Conservation (phyloP, 257 asterid genomes). For the Solanum microdontum region DNA sequence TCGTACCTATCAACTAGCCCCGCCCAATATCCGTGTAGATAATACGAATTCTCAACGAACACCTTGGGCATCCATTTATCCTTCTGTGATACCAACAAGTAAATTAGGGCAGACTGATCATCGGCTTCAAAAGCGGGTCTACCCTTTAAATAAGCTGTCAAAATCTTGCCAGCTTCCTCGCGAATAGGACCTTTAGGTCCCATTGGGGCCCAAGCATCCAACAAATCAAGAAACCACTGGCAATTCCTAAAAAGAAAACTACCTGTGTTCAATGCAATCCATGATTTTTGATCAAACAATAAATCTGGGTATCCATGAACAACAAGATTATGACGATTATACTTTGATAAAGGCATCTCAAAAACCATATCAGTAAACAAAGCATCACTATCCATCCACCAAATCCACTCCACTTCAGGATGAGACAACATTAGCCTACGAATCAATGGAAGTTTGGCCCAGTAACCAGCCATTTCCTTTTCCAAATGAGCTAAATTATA, state of each 20-base stretch:
- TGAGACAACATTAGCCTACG: constrained; percentile 81
- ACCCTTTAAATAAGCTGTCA: constrained; percentile 78
- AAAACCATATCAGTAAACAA: constrained; percentile 79
- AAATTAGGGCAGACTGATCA: constrained; percentile 87
- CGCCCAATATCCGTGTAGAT: constrained; percentile 89
- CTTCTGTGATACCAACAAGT: constrained; percentile 56
- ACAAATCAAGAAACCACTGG: constrained; percentile 90
- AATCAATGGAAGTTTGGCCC: constrained; percentile 81
- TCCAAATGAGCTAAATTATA: constrained; percentile 90
- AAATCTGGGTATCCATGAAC: constrained; percentile 76
- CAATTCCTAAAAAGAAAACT: constrained; percentile 76
- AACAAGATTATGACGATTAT: constrained; percentile 50
- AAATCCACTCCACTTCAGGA: constrained; percentile 93
- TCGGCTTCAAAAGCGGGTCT: constrained; percentile 90
- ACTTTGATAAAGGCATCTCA: constrained; percentile 54
- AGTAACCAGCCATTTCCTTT: constrained; percentile 73
- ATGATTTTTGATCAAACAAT: constrained; percentile 68
- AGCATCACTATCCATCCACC: constrained; percentile 99
- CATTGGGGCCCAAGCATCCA: constrained; percentile 96
- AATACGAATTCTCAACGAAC: constrained; percentile 69
- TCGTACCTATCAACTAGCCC: constrained; percentile 82
- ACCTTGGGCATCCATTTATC: constrained; percentile 67
- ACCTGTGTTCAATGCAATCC: constrained; percentile 87
- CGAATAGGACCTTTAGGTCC: constrained; percentile 81
- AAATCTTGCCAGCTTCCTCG: constrained; percentile 72